Evolutionary conservation across 768 basidiomycete species (phyloP).

Genomic region (Pisolithus marmoratus): DNA sequence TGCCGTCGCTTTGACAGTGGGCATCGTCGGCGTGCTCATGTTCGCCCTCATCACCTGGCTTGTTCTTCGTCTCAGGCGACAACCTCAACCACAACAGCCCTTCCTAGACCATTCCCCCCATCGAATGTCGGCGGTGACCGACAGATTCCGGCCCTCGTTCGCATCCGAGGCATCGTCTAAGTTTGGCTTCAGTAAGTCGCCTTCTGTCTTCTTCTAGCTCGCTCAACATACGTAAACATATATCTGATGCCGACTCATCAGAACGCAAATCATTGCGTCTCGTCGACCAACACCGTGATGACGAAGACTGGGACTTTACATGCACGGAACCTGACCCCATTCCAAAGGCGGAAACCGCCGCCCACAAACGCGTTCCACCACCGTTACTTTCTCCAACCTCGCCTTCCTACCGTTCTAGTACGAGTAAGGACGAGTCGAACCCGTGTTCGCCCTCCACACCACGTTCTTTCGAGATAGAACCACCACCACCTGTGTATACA

Average conservation of each 20-base stretch:
- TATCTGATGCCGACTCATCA: not conserved
- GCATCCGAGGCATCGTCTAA: conserved; percentile 23
- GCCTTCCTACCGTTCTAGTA: conserved; percentile 10
- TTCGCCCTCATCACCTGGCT: conserved; percentile 22
- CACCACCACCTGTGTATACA: conserved; percentile 23
- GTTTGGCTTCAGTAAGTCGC: conserved; percentile 22
- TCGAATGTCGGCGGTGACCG: conserved; percentile 6
- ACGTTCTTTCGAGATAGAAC: conserved; percentile 12
- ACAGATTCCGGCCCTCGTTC: conserved; percentile 17
- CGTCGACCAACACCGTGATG: conserved; percentile 9
- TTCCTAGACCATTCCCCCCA: conserved; percentile 2
- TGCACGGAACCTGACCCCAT: conserved; percentile 18
- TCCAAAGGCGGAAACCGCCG: not conserved
- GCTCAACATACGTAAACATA: too few species aligned
- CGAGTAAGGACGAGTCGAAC: conserved; percentile 16
- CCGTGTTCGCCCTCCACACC: conserved; percentile 13
- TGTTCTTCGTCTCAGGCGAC: conserved; percentile 19
- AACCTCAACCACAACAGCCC: not conserved
- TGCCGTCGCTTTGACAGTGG: conserved; percentile 21
- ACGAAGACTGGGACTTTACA: conserved; percentile 27
- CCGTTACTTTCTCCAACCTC: conserved; percentile 5
- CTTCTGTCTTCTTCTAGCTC: not conserved
- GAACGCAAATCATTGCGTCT: conserved; percentile 23
- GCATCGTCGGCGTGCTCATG: conserved; percentile 21
- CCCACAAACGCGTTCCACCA: conserved; percentile 10